Conservation (phyloP, 2,329 filamentous ascomycete species). For the Zymoseptoria ardabiliae region DNA sequence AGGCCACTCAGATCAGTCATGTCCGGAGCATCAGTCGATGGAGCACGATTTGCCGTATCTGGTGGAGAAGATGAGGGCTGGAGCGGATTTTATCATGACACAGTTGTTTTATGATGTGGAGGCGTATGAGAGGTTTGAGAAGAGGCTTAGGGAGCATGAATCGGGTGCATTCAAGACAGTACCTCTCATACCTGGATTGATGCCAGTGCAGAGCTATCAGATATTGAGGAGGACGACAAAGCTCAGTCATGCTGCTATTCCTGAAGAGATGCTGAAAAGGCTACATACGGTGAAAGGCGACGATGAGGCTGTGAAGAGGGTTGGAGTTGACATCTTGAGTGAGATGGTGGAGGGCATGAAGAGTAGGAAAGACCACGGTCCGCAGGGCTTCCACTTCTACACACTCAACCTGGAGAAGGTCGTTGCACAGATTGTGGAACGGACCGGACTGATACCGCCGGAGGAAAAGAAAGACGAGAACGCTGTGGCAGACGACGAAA, state of each 20-base stretch:
- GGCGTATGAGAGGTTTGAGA: constrained; percentile 76
- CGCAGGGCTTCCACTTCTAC: constrained; percentile 90
- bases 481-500: constrained; percentile 22
- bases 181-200: constrained; percentile 86
- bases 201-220: constrained; percentile 97
- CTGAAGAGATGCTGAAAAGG: constrained; percentile 60
- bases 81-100: constrained; percentile 97
- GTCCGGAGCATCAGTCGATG: constrained; percentile 67
- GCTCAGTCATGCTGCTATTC: constrained; percentile 81
- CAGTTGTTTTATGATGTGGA: constrained; percentile 91
- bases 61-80: constrained; percentile 82
- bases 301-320: constrained; percentile 71
- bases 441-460: constrained; percentile 70
- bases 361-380: constrained; percentile 49
- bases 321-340: constrained; percentile 73
- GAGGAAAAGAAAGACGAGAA: constrained; percentile 37
- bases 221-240: constrained; percentile 92
- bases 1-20: constrained; percentile 84
- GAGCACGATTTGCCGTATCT: constrained; percentile 72
- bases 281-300: constrained; percentile 68
- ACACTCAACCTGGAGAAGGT: constrained; percentile 94
- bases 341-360: constrained; percentile 78
- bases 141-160: constrained; percentile 65
- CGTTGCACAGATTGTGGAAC: constrained; percentile 85
- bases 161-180: constrained; percentile 80